Evolutionary conservation across 768 basidiomycete genomes (phyloP), one percentile per base, ranked within the genome.

Genomic region (Agrocybe chaxingu): DNA sequence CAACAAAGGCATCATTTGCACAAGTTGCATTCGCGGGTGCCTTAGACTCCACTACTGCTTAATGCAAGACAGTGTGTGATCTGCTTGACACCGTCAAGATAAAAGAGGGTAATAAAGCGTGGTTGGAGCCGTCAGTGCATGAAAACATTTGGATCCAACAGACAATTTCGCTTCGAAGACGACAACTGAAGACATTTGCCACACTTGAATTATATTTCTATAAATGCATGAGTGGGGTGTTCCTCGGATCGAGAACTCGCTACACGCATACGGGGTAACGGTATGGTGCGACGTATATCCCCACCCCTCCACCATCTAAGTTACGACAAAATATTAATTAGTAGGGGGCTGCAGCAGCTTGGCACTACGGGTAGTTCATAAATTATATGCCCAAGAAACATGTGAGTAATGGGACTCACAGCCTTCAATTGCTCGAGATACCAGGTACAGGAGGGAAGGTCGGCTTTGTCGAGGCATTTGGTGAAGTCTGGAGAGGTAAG

Each of bases 391-490:
- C 37, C 8, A 8, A 0, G 13, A 10, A 31, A 35, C 16, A 46
- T 1, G 0, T 12, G 40, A 16, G 8, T 46, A 42, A 38, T 30
- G 47, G 11, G 48, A 80, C 89, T 62, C 66, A 92, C 89, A 47
- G 87, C 87, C 70, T 93, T 93, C 44, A 92, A 78, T 62, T 92
- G 88, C 59, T 93, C 89, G 29, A 93, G 82, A 63, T 91, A 94
- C 81, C 85, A 95, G 12, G 81, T 74, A 72, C 92, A 95, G 5
- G 87, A 83, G 37, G 79, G 80, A 57, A 89, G 70, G 59, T 89
- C 86, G 12, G 86, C 87, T 64, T 85, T 85, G 64, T 92, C 89
- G 40, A 95, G 71, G 68, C 92, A 96, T 63, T 76, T 79, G 8
- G 90, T 89, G 70, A 95, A 92, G 44, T 94, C 89, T 88, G 56